A percentile compares a stretch with the other conserved stretches of the same genome.
phyloP scores from a whole-genome alignment of 2,329 filamentous ascomycete genomes.

The Aureobasidium zeae region DNA sequence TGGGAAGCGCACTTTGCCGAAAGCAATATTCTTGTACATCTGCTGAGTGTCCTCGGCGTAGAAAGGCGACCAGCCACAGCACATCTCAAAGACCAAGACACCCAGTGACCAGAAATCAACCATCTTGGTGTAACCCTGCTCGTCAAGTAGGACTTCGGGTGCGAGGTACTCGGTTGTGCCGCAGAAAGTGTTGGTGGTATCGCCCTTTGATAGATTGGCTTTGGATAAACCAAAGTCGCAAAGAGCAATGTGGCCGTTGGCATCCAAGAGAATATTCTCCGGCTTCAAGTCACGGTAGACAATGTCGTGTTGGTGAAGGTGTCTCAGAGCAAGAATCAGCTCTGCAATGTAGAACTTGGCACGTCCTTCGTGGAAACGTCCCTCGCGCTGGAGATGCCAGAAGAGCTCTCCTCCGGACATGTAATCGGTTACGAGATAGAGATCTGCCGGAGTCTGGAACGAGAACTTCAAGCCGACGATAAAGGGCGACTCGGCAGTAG shows the following conservation, averaged over 20 bases:
- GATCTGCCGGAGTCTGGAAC: slow-evolving; percentile 91
- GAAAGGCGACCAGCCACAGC: slow-evolving; percentile 97
- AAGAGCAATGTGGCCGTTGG: slow-evolving; percentile 93
- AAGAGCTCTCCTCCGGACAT: slow-evolving; percentile 98
- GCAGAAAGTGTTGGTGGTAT: slow-evolving; percentile 97
- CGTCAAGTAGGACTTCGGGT: slow-evolving; percentile 87
- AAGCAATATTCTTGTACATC: slow-evolving; percentile 99
- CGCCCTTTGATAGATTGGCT: slow-evolving; percentile 91
- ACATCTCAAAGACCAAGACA: slow-evolving; percentile 98
- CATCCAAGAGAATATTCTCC: slow-evolving; percentile 93
- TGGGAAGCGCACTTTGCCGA: slow-evolving; percentile 95
- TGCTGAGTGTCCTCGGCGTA: slow-evolving; percentile 98
- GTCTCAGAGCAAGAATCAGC: slow-evolving; percentile 86
- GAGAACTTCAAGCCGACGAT: slow-evolving; percentile 98
- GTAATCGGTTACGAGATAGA: slow-evolving; percentile 98
- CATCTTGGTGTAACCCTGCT: slow-evolving; percentile 98
- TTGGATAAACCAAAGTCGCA: slow-evolving; percentile 98
- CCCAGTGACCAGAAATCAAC: slow-evolving; percentile 99
- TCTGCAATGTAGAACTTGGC: slow-evolving; percentile 99
- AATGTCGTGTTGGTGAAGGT: slow-evolving; percentile 93
- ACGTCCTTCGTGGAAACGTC: slow-evolving; percentile 84
- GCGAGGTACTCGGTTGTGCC: slow-evolving; percentile 96
- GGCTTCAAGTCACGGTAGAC: slow-evolving; percentile 97
- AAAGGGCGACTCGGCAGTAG: slow-evolving; percentile 90
- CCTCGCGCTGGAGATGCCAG: slow-evolving; percentile 97